phyloP scores from a whole-genome alignment of 139 green algal genomes.

The Coelastrella sp. region DNA sequence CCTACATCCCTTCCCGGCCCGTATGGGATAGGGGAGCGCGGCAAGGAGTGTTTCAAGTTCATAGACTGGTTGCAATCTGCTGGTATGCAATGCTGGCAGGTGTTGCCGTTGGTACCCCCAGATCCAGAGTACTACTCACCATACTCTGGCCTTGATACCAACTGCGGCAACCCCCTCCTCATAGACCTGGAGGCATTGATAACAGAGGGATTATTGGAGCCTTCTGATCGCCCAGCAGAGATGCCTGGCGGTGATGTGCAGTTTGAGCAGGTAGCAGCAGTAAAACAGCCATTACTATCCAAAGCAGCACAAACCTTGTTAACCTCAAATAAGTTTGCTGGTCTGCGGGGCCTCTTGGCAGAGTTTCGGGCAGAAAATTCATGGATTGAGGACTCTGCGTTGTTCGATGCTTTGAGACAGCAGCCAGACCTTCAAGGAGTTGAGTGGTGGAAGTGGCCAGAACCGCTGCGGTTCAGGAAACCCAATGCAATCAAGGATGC shows the following conservation, averaged over 20 bases:
- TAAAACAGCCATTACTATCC: slow-evolving; percentile 80
- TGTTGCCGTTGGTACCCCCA: slow-evolving; percentile 96
- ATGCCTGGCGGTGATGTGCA: slow-evolving; percentile 57
- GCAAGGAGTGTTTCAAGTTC: slow-evolving; percentile 81
- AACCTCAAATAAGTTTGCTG: slow-evolving; percentile 42
- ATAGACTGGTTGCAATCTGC: slow-evolving; percentile 89
- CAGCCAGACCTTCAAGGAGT: slow-evolving; percentile 59
- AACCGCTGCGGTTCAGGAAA: slow-evolving; percentile 63
- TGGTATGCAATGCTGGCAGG: slow-evolving; percentile 68
- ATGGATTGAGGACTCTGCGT: slow-evolving; percentile 94
- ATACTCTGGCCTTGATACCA: slow-evolving; percentile 93
- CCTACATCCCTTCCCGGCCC: slow-evolving; percentile 92
- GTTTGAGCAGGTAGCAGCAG: slow-evolving; percentile 57
- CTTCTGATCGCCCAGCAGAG: slow-evolving; percentile 63
- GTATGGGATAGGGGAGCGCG: slow-evolving; percentile 92
- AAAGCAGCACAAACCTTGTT: slow-evolving; percentile 79
- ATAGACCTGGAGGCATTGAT: slow-evolving; percentile 91
- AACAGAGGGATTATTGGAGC: slow-evolving; percentile 83
- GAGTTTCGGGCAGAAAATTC: slow-evolving; percentile 70
- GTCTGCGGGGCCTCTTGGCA: slow-evolving; percentile 61
- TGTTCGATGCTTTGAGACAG: slow-evolving; percentile 83
- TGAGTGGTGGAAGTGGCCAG: slow-evolving; percentile 96
- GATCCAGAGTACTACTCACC: slow-evolving; percentile 94
- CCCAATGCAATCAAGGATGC: slow-evolving; percentile 56
- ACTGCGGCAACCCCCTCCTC: slow-evolving; percentile 93